Percentiles rank a stretch among this genome's conserved stretches.
Evolutionary conservation across 257 asterid species (phyloP).

Genomic region (Salvia miltiorrhiza): DNA sequence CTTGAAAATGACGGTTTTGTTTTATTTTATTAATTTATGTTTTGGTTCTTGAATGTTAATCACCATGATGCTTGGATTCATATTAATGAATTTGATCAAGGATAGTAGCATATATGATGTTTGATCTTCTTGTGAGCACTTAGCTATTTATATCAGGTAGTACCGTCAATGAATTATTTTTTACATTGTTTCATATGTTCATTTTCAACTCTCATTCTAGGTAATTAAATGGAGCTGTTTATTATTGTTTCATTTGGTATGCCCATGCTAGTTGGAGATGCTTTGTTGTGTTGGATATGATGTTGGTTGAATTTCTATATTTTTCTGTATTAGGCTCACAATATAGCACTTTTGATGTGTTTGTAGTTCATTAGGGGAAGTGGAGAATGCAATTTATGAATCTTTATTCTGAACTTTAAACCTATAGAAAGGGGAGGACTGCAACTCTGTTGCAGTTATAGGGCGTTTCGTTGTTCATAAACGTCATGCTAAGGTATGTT

Average conservation of each 20-base stretch:
- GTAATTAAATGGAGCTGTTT: background rate
- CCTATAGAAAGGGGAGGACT: constrained; percentile 4
- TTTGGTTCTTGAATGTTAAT: background rate
- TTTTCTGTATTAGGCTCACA: background rate
- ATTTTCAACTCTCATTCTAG: background rate
- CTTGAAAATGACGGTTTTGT: constrained; percentile 22
- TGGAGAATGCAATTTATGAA: constrained; percentile 17
- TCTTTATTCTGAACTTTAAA: constrained; percentile 17
- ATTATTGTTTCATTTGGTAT: background rate
- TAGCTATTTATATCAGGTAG: background rate
- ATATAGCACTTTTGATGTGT: background rate
- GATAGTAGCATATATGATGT: background rate
- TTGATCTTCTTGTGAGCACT: constrained; percentile 1
- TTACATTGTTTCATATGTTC: background rate
- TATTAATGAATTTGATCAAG: background rate
- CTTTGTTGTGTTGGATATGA: background rate
- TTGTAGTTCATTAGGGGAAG: constrained; percentile 28
- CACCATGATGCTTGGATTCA: background rate
- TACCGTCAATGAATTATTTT: background rate
- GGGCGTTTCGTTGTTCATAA: background rate
- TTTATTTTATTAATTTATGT: background rate
- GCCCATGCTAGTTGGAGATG: background rate
- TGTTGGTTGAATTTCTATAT: background rate
- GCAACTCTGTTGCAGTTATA: background rate
- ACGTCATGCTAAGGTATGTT: constrained; percentile 21